Base-by-base conservation (phyloP, 1,139 yeast species). In the Candida frijolesensis region DNA sequence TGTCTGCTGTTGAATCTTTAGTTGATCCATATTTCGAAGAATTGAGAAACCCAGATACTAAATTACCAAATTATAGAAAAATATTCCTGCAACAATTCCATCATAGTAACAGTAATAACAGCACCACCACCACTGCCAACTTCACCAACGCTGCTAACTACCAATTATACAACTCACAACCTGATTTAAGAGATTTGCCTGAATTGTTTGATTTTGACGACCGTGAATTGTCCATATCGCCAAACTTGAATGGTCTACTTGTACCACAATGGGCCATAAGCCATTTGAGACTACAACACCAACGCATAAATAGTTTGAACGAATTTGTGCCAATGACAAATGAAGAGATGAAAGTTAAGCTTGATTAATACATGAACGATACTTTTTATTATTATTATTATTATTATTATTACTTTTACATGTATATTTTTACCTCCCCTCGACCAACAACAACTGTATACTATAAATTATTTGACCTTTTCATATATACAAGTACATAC, bases 1-100 rank as follows among this genome's bases (percentile, higher is more conserved):
- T 88, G 44, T 75, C 85, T 43, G 88, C 96, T 46, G 74, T 84
- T 48, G 83, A 86, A 57, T 87, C 88, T 1, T 70, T 89, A 68
- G 72, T 82, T 45, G 87, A 87, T 64, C 83, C 82, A 12, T 89
- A 87, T 72, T 89, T 90, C 68, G 87, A 88, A 65, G 94, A 87
- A 65, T 78, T 89, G 59, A 79, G 89, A 58, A 76, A 74, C 50
- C 77, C 79, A 45, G 66, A 67, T 42, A 80, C 86, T 11, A 72
- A 70, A 60, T 72, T 84, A 55, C 89, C 89, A 32, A 76, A 76
- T 61, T 76, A 75, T 63, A 67, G 81, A 54, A 76, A 76, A 61
- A 65, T 76, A 45, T 76, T 76, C 59, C 67, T 72, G 52, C 78
- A 74, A 58, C 77, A 73, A 54, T 67, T 67, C 53, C 62, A 60